Conservation (phyloP, 495 filamentous ascomycete species). For the Trichoderma erinaceum region DNA sequence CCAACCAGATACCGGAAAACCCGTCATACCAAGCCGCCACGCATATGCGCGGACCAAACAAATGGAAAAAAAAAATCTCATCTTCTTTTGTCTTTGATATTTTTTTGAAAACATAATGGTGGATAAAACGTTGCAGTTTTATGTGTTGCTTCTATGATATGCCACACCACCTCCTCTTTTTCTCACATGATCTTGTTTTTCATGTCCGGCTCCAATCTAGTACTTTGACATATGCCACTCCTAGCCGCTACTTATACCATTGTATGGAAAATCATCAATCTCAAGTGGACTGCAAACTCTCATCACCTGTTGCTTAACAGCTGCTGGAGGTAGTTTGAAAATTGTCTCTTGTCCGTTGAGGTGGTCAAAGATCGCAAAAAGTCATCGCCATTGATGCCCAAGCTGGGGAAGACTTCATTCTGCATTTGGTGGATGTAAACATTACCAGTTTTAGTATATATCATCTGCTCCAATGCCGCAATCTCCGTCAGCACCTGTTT, state of each 20-base stretch:
- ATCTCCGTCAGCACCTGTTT: constrained; percentile 81
- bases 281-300: not conserved
- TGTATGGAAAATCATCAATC: not conserved
- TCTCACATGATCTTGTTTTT: not conserved
- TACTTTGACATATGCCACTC: not conserved
- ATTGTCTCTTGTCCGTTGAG: constrained; percentile 40
- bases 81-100: not conserved
- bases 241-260: not conserved
- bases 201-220: not conserved
- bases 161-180: not conserved
- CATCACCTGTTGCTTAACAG: constrained; percentile 31
- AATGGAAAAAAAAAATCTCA: not conserved
- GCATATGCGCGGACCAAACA: not conserved
- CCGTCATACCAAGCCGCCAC: not conserved
- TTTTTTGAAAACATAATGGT: not conserved
- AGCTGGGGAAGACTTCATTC: constrained; percentile 40
- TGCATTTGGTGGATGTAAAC: constrained; percentile 45
- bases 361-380: constrained; percentile 47
- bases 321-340: constrained; percentile 42
- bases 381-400: constrained; percentile 43
- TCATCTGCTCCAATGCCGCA: constrained; percentile 72
- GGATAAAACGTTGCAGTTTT: not conserved
- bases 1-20: not conserved
- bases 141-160: constrained; percentile 9
- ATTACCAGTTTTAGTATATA: constrained; percentile 78